Evolutionary conservation across 208 protist species (phyloP).

Genomic region (Trypanosoma grayi): DNA sequence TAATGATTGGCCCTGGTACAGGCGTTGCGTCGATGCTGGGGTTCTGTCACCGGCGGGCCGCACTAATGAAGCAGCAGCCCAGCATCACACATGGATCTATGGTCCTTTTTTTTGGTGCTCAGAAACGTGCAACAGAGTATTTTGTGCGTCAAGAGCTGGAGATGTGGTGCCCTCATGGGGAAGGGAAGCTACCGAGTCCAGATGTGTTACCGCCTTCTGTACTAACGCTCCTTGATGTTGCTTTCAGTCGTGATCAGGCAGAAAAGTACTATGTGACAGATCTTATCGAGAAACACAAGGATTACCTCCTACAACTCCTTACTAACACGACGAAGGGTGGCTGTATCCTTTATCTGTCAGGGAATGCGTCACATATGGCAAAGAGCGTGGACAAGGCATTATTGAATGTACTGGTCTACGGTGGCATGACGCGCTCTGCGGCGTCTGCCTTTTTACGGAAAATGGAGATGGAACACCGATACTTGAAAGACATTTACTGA

Average conservation of each 20-base stretch:
- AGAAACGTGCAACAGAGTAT: slow-evolving; percentile 44
- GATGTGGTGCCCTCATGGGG: slow-evolving; percentile 44
- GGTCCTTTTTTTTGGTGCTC: slow-evolving; percentile 72
- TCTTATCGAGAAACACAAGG: slow-evolving; percentile 72
- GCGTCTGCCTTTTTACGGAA: slow-evolving; percentile 71
- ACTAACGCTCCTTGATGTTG: slow-evolving; percentile 61
- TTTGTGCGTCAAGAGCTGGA: slow-evolving; percentile 56
- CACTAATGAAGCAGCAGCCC: slow-evolving; percentile 47
- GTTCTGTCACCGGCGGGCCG: slow-evolving; percentile 71
- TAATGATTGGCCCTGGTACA: slow-evolving; percentile 94
- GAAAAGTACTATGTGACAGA: slow-evolving; percentile 87
- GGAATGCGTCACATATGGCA: slow-evolving; percentile 92
- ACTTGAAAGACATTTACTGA: slow-evolving; percentile 93
- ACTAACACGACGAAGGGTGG: slow-evolving; percentile 30
- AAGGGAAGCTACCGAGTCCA: slow-evolving; percentile 9
- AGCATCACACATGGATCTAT: slow-evolving; percentile 31
- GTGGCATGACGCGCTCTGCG: slow-evolving; percentile 47
- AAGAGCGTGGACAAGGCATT: slow-evolving; percentile 88
- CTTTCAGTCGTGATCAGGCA: slow-evolving; percentile 85
- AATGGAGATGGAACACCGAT: slow-evolving; percentile 75
- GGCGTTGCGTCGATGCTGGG: slow-evolving; percentile 83
- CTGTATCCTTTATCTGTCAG: slow-evolving; percentile 85
- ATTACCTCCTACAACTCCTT: slow-evolving; percentile 51
- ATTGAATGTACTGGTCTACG: slow-evolving; percentile 57
- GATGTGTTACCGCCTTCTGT: slow-evolving; percentile 29